Evolutionary conservation across 2,329 filamentous ascomycete species (phyloP).

Genomic region (Leptosphaerulina australis): DNA sequence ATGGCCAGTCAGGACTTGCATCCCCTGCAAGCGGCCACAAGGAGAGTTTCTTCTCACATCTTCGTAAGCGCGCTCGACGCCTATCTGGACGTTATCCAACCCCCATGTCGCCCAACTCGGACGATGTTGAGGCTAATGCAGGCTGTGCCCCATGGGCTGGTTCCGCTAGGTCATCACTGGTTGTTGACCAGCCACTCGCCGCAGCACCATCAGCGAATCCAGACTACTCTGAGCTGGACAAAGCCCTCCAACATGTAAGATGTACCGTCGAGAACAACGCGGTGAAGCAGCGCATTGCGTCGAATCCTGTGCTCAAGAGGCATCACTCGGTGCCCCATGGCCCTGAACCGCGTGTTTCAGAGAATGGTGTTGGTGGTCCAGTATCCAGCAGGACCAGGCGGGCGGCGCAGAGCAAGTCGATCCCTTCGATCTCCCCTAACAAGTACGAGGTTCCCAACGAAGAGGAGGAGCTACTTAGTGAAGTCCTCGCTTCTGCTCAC

Average conservation of each 20-base stretch:
- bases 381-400: slow-evolving; percentile 81
- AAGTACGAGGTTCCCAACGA: slow-evolving; percentile 95
- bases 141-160: slow-evolving; percentile 85
- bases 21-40: slow-evolving; percentile 82
- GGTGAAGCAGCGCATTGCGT: slow-evolving; percentile 49
- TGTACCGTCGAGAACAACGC: slow-evolving; percentile 60
- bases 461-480: slow-evolving; percentile 93
- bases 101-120: slow-evolving; percentile 76
- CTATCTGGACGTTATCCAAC: slow-evolving; percentile 90
- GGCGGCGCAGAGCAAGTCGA: slow-evolving; percentile 70
- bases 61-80: slow-evolving; percentile 88
- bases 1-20: slow-evolving; percentile 75
- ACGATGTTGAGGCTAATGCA: slow-evolving; percentile 91
- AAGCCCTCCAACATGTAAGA: slow-evolving; percentile 64
- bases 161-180: slow-evolving; percentile 82
- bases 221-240: slow-evolving; percentile 66
- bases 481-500: slow-evolving; percentile 79
- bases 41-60: slow-evolving; percentile 97
- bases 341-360: slow-evolving; percentile 61
- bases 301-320: slow-evolving; percentile 56
- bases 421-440: slow-evolving; percentile 77
- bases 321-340: slow-evolving; percentile 56
- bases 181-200: slow-evolving; percentile 63
- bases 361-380: slow-evolving; percentile 61
- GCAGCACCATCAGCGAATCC: slow-evolving; percentile 55